Percentiles rank a stretch among this genome's conserved stretches.
Conservation (phyloP, 805 yeast species). For the Wickerhamiella allomyrinae region DNA sequence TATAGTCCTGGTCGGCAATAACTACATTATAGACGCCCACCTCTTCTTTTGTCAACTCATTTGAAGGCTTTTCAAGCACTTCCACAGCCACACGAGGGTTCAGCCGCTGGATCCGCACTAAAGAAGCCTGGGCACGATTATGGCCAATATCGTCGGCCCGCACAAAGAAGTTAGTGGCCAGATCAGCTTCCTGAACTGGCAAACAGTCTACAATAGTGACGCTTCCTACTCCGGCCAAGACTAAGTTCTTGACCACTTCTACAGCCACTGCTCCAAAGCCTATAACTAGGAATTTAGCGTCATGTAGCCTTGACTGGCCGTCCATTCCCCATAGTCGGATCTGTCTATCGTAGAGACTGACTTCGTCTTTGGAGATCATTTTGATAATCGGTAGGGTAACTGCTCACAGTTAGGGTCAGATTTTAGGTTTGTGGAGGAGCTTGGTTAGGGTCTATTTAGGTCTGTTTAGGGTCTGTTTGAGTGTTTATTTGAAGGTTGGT, state of each 20-base stretch:
- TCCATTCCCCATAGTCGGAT: constrained; percentile 93
- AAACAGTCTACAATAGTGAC: constrained; percentile 43
- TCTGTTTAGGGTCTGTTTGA: too few species aligned
- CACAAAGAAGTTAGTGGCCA: constrained; percentile 52
- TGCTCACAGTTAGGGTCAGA: too few species aligned
- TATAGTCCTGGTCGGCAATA: constrained; percentile 42
- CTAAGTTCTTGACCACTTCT: constrained; percentile 64
- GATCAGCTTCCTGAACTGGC: constrained; percentile 30
- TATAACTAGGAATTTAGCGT: constrained; percentile 55
- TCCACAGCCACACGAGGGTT: constrained; percentile 61
- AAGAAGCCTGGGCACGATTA: constrained; percentile 31
- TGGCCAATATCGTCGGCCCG: constrained; percentile 31
- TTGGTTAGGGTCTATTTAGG: too few species aligned
- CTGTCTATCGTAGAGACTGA: constrained; percentile 70
- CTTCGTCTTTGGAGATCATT: constrained; percentile 13
- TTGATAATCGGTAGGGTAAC: too few species aligned
- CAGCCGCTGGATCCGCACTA: constrained; percentile 47
- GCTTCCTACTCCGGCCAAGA: constrained; percentile 57
- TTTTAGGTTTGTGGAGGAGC: too few species aligned
- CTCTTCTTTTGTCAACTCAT: constrained; percentile 23
- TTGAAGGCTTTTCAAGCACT: constrained; percentile 28
- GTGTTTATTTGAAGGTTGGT: too few species aligned
- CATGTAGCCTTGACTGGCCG: constrained; percentile 65
- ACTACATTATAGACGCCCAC: constrained; percentile 50
- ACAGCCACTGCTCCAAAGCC: constrained; percentile 65